phyloP scores from a whole-genome alignment of 306 rosid species.

The Quercus variabilis region DNA sequence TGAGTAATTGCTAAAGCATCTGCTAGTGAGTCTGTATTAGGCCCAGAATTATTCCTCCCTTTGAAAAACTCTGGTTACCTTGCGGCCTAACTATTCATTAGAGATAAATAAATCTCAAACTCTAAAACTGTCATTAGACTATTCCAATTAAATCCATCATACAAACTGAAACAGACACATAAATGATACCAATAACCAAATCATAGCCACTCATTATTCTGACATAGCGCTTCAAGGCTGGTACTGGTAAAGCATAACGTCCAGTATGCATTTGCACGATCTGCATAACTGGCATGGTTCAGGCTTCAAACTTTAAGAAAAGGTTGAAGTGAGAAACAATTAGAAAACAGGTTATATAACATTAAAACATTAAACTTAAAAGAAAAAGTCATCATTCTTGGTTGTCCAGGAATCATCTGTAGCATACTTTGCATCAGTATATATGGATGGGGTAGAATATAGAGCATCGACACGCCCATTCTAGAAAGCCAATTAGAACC shows the following conservation, averaged over 20 bases:
- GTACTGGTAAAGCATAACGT: constrained; percentile 85
- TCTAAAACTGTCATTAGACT: too few relatives aligned
- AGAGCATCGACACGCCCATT: constrained; percentile 87
- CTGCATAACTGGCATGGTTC: constrained; percentile 63
- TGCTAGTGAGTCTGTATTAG: too few relatives aligned
- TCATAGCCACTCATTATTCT: constrained; percentile 32
- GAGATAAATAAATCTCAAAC: too few relatives aligned
- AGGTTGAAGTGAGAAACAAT: not conserved
- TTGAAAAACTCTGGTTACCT: too few relatives aligned
- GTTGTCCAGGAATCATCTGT: constrained; percentile 70
- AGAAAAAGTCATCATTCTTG: constrained; percentile 78
- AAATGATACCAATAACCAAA: constrained; percentile 61
- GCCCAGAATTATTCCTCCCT: too few relatives aligned
- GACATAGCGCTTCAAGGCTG: constrained; percentile 59
- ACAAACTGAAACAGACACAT: not conserved
- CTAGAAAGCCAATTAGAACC: constrained; percentile 28
- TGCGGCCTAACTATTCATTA: too few relatives aligned
- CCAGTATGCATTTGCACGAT: constrained; percentile 70
- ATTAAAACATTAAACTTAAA: constrained; percentile 44
- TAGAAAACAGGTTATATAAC: not conserved
- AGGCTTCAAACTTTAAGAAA: constrained; percentile 6
- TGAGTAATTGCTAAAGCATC: too few relatives aligned
- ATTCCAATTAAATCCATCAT: not conserved
- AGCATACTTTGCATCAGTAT: constrained; percentile 81
- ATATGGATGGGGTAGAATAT: constrained; percentile 81